Percentiles rank a stretch among this genome's conserved stretches.
These are phyloP conservation scores for Metschnikowia orientalis DNA, from an alignment of 805 yeast genomes.

Conservation along the genomic window DNA sequence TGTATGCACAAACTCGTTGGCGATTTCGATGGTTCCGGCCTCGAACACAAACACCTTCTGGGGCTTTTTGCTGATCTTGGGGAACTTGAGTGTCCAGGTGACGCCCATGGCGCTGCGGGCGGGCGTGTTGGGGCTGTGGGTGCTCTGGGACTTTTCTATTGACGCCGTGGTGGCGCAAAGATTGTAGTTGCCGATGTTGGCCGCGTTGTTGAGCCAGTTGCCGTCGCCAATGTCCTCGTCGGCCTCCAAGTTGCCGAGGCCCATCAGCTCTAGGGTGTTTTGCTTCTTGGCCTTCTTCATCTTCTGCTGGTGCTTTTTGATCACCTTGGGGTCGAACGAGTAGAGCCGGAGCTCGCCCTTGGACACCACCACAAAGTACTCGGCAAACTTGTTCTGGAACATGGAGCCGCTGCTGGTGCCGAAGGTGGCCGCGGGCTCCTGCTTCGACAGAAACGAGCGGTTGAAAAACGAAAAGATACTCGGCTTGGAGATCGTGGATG, in stretches of 20 bases:
- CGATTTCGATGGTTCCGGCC: slow-evolving; percentile 63
- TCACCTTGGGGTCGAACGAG: slow-evolving; percentile 45
- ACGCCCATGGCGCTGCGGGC: slow-evolving; percentile 21
- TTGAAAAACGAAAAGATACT: slow-evolving; percentile 18
- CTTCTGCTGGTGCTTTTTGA: slow-evolving; percentile 38
- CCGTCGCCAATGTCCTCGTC: slow-evolving; percentile 50
- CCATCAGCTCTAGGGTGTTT: slow-evolving; percentile 16
- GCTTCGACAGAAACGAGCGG: slow-evolving; percentile 10
- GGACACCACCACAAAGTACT: slow-evolving; percentile 61
- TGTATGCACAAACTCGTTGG: slow-evolving; percentile 65
- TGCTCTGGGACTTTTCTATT: slow-evolving; percentile 24
- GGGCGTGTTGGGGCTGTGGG: slow-evolving; percentile 17
- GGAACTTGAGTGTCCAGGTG: slow-evolving; percentile 55
- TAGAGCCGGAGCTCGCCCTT: slow-evolving; percentile 61
- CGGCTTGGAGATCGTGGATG: slow-evolving; percentile 11
- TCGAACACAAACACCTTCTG: slow-evolving; percentile 52
- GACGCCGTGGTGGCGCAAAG: slow-evolving; percentile 50
- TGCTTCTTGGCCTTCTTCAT: slow-evolving; percentile 21
- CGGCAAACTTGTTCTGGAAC: slow-evolving; percentile 32
- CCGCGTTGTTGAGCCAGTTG: slow-evolving; percentile 65
- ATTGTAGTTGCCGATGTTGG: slow-evolving; percentile 48
- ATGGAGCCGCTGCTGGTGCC: slow-evolving; percentile 11
- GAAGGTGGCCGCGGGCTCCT: slow-evolving; percentile 5
- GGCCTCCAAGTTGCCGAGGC: slow-evolving; percentile 23
- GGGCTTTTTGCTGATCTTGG: slow-evolving; percentile 34